These are phyloP conservation scores for Kwoniella botswanensis DNA, from an alignment of 768 basidiomycete genomes.

Conservation along the genomic window DNA sequence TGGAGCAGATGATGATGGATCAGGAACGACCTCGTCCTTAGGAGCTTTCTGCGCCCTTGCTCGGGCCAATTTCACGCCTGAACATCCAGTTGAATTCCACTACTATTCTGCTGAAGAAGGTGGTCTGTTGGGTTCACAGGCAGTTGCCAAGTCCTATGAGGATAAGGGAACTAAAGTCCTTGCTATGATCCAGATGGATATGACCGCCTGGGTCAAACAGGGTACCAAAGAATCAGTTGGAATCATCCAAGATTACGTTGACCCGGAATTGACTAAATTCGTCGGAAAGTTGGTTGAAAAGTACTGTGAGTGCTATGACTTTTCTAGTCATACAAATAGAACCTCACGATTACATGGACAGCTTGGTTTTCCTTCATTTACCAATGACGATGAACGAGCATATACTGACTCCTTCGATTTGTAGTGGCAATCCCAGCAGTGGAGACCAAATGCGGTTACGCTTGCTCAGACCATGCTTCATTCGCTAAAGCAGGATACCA, in stretches of 20 bases:
- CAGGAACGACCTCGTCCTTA: conserved; percentile 56
- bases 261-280: conserved; percentile 72
- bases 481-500: conserved; percentile 73
- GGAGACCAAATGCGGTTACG: conserved; percentile 87
- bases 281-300: conserved; percentile 75
- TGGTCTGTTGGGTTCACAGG: conserved; percentile 74
- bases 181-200: conserved; percentile 79
- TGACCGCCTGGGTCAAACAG: conserved; percentile 76
- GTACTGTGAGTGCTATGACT: conserved; percentile 62
- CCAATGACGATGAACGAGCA: not conserved
- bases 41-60: conserved; percentile 56
- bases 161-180: conserved; percentile 68
- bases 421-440: conserved; percentile 77
- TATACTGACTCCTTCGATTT: not conserved
- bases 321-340: not conserved
- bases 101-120: conserved; percentile 61
- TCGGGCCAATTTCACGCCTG: conserved; percentile 52
- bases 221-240: conserved; percentile 74
- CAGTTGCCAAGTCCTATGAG: conserved; percentile 78
- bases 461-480: conserved; percentile 79
- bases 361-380: no score
- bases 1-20: conserved; percentile 61
- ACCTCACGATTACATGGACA: not conserved
- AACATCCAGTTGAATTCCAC: conserved; percentile 59
- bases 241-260: conserved; percentile 80